phyloP scores from a whole-genome alignment of 495 filamentous ascomycete species.

The Penicillium paxilli region DNA sequence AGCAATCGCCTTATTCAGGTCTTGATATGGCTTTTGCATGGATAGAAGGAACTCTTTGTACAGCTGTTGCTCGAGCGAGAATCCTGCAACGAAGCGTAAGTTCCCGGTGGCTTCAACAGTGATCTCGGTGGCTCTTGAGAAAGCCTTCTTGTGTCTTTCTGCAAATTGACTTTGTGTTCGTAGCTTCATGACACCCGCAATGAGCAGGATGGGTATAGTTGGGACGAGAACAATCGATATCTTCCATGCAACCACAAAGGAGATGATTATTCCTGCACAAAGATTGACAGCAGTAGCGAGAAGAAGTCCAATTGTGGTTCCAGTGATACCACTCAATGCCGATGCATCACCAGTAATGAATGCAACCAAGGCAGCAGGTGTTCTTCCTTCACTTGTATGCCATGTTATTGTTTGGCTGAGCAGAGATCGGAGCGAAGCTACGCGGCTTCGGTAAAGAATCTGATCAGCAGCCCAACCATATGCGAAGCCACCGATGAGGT shows the following conservation, averaged over 20 bases:
- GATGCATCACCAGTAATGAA: conserved; percentile 52
- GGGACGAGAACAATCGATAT: conserved; percentile 41
- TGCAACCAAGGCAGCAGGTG: conserved; percentile 44
- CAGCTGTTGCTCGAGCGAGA: conserved; percentile 46
- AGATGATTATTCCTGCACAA: conserved; percentile 40
- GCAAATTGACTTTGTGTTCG: conserved; percentile 55
- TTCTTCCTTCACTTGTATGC: conserved; percentile 50
- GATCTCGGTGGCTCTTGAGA: conserved; percentile 49
- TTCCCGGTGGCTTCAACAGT: conserved; percentile 51
- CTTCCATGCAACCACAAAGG: conserved; percentile 44
- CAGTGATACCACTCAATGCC: conserved; percentile 47
- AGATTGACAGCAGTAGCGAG: conserved; percentile 47
- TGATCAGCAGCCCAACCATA: conserved; percentile 56
- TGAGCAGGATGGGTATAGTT: conserved; percentile 43
- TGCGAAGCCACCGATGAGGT: conserved; percentile 46
- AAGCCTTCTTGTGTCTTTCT: conserved; percentile 57
- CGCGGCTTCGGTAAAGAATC: conserved; percentile 47
- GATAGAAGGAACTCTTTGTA: conserved; percentile 39
- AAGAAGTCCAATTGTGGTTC: conserved; percentile 44
- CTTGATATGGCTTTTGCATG: conserved; percentile 42
- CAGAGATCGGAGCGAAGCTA: conserved; percentile 50
- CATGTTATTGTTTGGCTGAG: conserved; percentile 55
- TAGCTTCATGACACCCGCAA: conserved; percentile 53
- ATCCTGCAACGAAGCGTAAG: conserved; percentile 54
- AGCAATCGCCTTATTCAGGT: conserved; percentile 45